phyloP scores from a whole-genome alignment of 2,329 filamentous ascomycete species.

The Catunica adiposa region DNA sequence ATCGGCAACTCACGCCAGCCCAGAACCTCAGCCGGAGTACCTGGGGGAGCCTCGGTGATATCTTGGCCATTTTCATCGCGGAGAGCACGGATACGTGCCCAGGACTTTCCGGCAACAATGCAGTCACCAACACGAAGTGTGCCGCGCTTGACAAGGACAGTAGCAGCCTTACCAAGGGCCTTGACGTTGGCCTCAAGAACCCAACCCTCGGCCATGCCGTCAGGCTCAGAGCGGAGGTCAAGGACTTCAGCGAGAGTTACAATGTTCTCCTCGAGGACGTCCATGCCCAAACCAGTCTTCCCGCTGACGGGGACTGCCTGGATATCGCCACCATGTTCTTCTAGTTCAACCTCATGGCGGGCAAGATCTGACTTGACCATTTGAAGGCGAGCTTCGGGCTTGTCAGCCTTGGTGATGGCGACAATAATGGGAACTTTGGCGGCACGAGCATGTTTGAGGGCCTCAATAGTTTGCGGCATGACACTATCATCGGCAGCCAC shows the following conservation, averaged over 20 bases:
- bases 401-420: slow-evolving; percentile 95
- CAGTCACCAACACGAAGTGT: slow-evolving; percentile 67
- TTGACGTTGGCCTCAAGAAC: slow-evolving; percentile 85
- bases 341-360: slow-evolving; percentile 70
- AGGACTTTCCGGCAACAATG: slow-evolving; percentile 75
- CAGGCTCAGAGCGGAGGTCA: slow-evolving; percentile 66
- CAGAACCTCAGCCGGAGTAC: slow-evolving; percentile 79
- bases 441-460: slow-evolving; percentile 76
- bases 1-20: slow-evolving; percentile 77
- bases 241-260: slow-evolving; percentile 74
- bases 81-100: slow-evolving; percentile 69
- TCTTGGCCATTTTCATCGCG: slow-evolving; percentile 68
- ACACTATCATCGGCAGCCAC: slow-evolving; percentile 95
- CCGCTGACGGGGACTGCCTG: slow-evolving; percentile 85
- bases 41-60: slow-evolving; percentile 60
- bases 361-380: slow-evolving; percentile 78
- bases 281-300: slow-evolving; percentile 84
- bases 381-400: slow-evolving; percentile 62
- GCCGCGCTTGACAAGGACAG: slow-evolving; percentile 73
- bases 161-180: slow-evolving; percentile 67
- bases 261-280: slow-evolving; percentile 79
- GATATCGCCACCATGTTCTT: slow-evolving; percentile 88
- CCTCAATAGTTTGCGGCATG: slow-evolving; percentile 91
- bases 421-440: slow-evolving; percentile 92
- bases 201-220: slow-evolving; percentile 78